Conservation (phyloP, 2,329 filamentous ascomycete species). For the Calonectria naviculata region DNA sequence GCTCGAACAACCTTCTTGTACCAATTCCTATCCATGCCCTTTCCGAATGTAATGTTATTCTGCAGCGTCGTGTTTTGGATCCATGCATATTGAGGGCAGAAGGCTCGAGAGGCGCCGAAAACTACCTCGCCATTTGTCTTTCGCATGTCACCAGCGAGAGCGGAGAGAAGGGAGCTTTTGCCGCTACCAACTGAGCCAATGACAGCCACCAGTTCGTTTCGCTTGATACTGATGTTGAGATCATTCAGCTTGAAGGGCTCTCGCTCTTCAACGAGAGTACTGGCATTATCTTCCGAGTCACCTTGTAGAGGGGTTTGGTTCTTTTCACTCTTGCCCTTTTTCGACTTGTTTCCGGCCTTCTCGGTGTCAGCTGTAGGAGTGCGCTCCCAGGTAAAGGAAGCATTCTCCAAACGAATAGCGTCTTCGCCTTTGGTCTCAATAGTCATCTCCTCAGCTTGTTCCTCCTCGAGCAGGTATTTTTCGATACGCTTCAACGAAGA, state of each 20-base stretch:
- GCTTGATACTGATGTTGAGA: constrained; percentile 74
- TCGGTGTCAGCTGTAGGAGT: constrained; percentile 66
- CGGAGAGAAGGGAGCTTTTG: constrained; percentile 89
- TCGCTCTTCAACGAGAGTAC: constrained; percentile 66
- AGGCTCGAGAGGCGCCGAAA: constrained; percentile 84
- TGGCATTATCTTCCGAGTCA: constrained; percentile 60
- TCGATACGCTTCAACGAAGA: constrained; percentile 87
- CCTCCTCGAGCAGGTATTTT: constrained; percentile 88
- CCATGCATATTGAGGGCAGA: constrained; percentile 98
- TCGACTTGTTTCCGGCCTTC: constrained; percentile 54
- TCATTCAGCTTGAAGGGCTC: constrained; percentile 80
- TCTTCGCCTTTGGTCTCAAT: constrained; percentile 67
- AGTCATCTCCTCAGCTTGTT: constrained; percentile 78
- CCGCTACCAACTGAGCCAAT: constrained; percentile 91
- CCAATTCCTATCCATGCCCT: constrained; percentile 79
- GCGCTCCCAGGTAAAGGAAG: constrained; percentile 89
- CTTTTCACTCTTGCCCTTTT: constrained; percentile 52
- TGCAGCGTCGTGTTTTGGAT: constrained; percentile 91
- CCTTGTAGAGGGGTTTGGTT: constrained; percentile 35
- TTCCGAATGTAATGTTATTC: constrained; percentile 93
- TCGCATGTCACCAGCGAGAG: constrained; percentile 94
- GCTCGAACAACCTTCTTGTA: constrained; percentile 87
- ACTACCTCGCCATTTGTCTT: constrained; percentile 79
- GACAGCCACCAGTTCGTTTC: constrained; percentile 84
- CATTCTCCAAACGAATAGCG: constrained; percentile 77